These are phyloP conservation scores for Arthrobotrys musiformis DNA, from an alignment of 2,329 filamentous ascomycete genomes.

Conservation along the genomic window DNA sequence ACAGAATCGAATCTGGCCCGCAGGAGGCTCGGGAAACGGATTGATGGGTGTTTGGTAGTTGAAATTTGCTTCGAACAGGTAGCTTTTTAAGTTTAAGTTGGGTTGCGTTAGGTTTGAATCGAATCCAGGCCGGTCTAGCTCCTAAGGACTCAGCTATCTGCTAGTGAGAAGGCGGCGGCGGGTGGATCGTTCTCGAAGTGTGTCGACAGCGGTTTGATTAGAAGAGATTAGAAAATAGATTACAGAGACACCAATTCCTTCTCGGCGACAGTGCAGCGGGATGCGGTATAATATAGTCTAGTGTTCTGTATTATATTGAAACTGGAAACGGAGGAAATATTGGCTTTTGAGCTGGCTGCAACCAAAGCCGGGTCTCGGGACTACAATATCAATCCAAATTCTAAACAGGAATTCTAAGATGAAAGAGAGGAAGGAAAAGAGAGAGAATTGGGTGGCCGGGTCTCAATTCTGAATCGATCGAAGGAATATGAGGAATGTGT, in stretches of 20 bases:
- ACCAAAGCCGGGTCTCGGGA: conserved; percentile 2
- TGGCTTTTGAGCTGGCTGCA: not conserved
- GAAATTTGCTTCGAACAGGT: too few relatives aligned
- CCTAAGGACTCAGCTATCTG: too few relatives aligned
- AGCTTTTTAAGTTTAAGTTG: not conserved
- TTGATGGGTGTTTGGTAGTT: too few relatives aligned
- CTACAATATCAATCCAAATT: not conserved
- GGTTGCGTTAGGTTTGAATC: not conserved
- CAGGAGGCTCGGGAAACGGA: not conserved
- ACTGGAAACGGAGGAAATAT: not conserved
- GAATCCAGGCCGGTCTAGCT: too few relatives aligned
- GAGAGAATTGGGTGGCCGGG: not conserved
- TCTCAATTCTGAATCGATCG: not conserved
- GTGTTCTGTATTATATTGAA: not conserved
- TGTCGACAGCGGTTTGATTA: not conserved
- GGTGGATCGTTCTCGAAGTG: conserved; percentile 24
- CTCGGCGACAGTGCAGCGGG: not conserved
- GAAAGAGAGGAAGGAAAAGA: not conserved
- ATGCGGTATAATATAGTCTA: not conserved
- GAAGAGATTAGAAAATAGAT: not conserved
- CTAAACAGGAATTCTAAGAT: not conserved
- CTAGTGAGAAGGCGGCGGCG: not conserved
- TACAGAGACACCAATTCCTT: too few relatives aligned
- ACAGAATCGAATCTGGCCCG: conserved; percentile 24
- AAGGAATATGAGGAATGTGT: not conserved